These are phyloP conservation scores for Aspergillus pseudoterreus DNA, from an alignment of 2,329 filamentous ascomycete species.

Conservation along the genomic window DNA sequence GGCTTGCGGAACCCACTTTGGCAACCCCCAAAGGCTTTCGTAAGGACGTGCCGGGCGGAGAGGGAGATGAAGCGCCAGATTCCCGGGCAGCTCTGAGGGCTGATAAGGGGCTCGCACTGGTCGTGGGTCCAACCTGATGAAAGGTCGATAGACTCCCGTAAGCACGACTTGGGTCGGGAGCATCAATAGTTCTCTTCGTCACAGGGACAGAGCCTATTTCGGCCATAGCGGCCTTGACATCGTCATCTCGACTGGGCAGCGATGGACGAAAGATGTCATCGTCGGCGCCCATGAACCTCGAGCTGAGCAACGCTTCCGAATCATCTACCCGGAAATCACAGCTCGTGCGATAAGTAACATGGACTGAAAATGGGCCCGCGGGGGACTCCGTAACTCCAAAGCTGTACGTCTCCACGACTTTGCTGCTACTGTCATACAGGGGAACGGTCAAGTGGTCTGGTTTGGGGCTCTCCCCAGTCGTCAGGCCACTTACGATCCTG, in stretches of 20 bases:
- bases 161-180: constrained; percentile 67
- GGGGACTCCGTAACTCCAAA: constrained; percentile 85
- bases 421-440: constrained; percentile 59
- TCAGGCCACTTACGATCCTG: constrained; percentile 64
- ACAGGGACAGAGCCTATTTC: constrained; percentile 75
- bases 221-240: constrained; percentile 27
- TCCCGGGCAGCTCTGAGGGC: constrained; percentile 69
- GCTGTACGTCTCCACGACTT: constrained; percentile 69
- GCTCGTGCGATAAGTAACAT: constrained; percentile 79
- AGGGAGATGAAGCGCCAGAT: constrained; percentile 45
- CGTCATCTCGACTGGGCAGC: constrained; percentile 53
- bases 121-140: constrained; percentile 67
- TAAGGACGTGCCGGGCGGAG: constrained; percentile 49
- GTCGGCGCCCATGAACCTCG: constrained; percentile 86
- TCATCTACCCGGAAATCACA: constrained; percentile 91
- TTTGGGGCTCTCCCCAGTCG: constrained; percentile 48
- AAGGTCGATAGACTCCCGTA: constrained; percentile 91
- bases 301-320: constrained; percentile 84
- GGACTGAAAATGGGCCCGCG: constrained; percentile 75
- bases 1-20: constrained; percentile 29
- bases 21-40: constrained; percentile 45
- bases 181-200: constrained; percentile 47
- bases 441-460: constrained; percentile 69
- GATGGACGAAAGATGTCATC: constrained; percentile 84
- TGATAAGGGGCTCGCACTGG: constrained; percentile 82